A percentile compares a stretch with the other conserved stretches of the same genome.
phyloP scores from a whole-genome alignment of 2,329 filamentous ascomycete genomes.

The Xylaria sp. region DNA sequence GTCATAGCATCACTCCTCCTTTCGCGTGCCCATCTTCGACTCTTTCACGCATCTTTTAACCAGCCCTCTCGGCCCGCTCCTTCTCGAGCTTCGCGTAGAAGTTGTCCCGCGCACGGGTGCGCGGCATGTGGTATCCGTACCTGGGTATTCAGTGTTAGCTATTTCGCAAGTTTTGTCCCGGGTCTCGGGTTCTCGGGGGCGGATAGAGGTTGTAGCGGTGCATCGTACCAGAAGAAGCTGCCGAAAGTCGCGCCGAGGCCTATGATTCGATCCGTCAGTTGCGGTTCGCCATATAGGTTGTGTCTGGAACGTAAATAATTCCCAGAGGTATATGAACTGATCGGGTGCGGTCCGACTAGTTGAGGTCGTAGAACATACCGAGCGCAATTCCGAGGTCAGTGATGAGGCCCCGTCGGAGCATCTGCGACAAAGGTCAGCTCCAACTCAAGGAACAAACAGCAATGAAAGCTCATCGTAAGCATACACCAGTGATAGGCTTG shows the following conservation, averaged over 20 bases:
- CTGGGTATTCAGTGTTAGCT: constrained; percentile 37
- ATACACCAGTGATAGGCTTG: constrained; percentile 62
- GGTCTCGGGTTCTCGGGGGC: neutral
- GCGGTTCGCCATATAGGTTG: neutral
- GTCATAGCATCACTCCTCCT: constrained; percentile 1
- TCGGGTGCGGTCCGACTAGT: neutral
- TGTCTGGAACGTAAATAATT: no score
- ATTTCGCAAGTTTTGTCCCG: neutral
- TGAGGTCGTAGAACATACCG: constrained; percentile 46
- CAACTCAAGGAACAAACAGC: constrained; percentile 12
- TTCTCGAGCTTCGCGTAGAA: constrained; percentile 63
- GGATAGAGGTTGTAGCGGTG: constrained; percentile 4
- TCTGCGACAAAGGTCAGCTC: constrained; percentile 49
- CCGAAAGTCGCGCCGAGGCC: constrained; percentile 58
- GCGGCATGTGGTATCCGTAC: constrained; percentile 66
- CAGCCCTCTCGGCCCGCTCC: constrained; percentile 49
- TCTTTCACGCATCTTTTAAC: constrained; percentile 12
- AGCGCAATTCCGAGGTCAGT: constrained; percentile 58
- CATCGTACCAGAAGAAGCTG: constrained; percentile 60
- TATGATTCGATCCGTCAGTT: constrained; percentile 42
- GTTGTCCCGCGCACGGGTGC: constrained; percentile 60
- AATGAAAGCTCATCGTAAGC: constrained; percentile 41
- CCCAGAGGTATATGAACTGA: neutral
- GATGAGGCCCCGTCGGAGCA: constrained; percentile 63
- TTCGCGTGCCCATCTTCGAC: neutral